phyloP scores from a whole-genome alignment of 2,329 filamentous ascomycete genomes.

The Colletotrichum caudatum region DNA sequence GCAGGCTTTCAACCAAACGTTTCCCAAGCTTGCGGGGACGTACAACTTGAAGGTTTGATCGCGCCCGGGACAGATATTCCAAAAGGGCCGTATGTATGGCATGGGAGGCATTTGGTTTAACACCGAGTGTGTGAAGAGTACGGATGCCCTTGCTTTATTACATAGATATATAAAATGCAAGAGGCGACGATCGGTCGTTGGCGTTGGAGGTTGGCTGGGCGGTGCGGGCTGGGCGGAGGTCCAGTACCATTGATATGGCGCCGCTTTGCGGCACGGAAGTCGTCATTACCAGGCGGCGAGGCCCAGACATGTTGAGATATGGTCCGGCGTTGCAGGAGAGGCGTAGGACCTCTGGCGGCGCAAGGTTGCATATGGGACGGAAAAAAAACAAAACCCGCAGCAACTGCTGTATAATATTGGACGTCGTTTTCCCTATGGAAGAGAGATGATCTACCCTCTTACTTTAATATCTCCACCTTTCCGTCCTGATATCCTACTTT shows the following conservation, averaged over 20 bases:
- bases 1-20: slow-evolving; percentile 72
- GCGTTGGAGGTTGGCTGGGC: not conserved
- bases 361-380: not conserved
- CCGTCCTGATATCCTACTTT: not conserved
- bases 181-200: not conserved
- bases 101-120: not conserved
- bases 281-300: not conserved
- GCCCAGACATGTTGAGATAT: not conserved
- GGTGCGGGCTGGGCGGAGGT: not conserved
- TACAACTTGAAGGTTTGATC: slow-evolving; percentile 52
- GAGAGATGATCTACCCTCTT: not conserved
- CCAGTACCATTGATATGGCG: not conserved
- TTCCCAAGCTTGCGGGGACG: slow-evolving; percentile 67
- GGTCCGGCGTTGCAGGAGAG: not conserved
- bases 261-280: not conserved
- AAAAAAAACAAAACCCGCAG: not conserved
- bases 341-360: not conserved
- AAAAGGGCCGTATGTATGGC: too few species aligned
- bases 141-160: not conserved
- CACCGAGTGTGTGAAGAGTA: not conserved
- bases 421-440: not conserved
- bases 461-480: not conserved
- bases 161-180: not conserved
- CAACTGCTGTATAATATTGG: not conserved
- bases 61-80: not conserved